Base-by-base conservation (phyloP, 164 flowering plant genomes). In the Houttuynia cordata region DNA sequence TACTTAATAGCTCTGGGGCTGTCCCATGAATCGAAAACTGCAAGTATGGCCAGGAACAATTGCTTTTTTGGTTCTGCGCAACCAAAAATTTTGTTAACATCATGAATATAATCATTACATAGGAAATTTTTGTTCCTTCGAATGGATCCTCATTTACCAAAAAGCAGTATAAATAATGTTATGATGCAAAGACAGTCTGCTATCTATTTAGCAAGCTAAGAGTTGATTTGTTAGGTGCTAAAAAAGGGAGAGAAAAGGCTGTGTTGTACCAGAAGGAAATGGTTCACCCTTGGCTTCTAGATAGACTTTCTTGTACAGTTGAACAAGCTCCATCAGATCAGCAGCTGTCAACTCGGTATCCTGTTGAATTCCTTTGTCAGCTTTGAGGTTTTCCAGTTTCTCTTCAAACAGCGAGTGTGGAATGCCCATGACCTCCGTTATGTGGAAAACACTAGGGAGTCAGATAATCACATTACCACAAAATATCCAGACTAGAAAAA, bases 11-110 rank as follows among this genome's bases (percentile, higher is more conserved):
- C 97, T 70, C 97, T 83, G 39, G 96, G 86, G 66, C 96, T 94
- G 71, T 94, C 91, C 99, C 99, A 94, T 22, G 99, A 94, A 67
- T 86, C 82, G 69, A 94, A 94, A 49, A 94, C 97, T 47, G 99
- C 99, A 64, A 85, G 76, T 30, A 90, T 68, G 40, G 99, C 87
- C 64, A 88, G 73, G 70, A 72, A 71, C 59, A 94, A 66, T 69
- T 94, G 99, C 70, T 80, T 76, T 63, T 68, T 79, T 51, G 99
- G 97, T 75, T 88, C 97, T 90, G 73, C 70, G 69, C n/a, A 62
- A 24, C 59, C 19, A 53, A 13, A 41, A 13, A n/a, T 12, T 13
- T 2, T 5, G 0, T 47, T 23, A 3, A 7, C 17, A 24, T 45
- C 53, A 49, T 18, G 8, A 8, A 4, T 23, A 49, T 60, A 24